These are phyloP conservation scores for Withania somnifera DNA, from an alignment of 305 asterid species.

Conservation along the genomic window DNA sequence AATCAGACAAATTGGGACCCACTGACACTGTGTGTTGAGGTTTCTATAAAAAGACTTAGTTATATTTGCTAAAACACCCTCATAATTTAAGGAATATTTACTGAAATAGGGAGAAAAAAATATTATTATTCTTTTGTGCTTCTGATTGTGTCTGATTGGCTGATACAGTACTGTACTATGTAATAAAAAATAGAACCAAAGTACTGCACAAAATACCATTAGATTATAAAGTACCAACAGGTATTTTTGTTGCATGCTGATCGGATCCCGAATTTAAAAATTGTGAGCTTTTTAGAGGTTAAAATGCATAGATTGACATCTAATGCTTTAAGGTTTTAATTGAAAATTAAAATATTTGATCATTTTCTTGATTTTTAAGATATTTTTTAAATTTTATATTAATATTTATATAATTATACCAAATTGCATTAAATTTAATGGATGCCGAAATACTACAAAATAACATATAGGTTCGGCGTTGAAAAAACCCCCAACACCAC, in stretches of 20 bases:
- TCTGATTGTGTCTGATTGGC: not conserved
- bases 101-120: not conserved
- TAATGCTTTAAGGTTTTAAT: too few relatives aligned
- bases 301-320: too few relatives aligned
- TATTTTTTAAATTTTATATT: too few relatives aligned
- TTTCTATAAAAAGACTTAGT: not conserved
- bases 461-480: too few relatives aligned
- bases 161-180: not conserved
- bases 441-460: too few relatives aligned
- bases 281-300: too few relatives aligned
- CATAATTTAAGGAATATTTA: not conserved
- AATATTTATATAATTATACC: too few relatives aligned
- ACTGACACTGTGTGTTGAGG: constrained; percentile 16
- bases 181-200: not conserved
- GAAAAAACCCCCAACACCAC: not conserved
- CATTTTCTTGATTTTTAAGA: too few relatives aligned
- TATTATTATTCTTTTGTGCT: not conserved
- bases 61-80: not conserved
- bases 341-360: too few relatives aligned
- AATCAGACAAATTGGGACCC: constrained; percentile 26
- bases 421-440: too few relatives aligned
- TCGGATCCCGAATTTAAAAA: too few relatives aligned
- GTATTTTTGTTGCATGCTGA: not conserved
- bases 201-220: not conserved
- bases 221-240: not conserved